Percentiles rank a stretch among this genome's conserved stretches.
Conservation (phyloP, 306 rosid genomes). For the Acacia crassicarpa region DNA sequence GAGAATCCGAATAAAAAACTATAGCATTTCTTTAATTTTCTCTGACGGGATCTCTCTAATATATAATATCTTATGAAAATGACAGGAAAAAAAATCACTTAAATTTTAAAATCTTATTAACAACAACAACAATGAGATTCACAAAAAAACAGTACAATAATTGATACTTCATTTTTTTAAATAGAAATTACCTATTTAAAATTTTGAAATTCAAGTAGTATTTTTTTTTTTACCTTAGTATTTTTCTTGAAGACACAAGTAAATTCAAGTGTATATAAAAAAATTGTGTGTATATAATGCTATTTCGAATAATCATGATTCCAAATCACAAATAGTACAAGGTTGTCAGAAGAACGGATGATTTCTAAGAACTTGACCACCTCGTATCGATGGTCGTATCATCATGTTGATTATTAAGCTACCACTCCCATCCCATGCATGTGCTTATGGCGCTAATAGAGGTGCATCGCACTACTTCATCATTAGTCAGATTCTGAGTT, state of each 20-base stretch:
- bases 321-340: not conserved
- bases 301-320: not conserved
- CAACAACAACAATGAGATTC: no score
- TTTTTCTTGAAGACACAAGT: not conserved
- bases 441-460: not conserved
- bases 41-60: not conserved
- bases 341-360: not conserved
- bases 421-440: not conserved
- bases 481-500: not conserved
- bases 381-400: not conserved
- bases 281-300: no score
- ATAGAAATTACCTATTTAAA: no score
- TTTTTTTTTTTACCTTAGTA: no score
- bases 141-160: no score
- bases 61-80: not conserved
- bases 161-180: no score
- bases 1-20: not conserved
- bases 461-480: not conserved
- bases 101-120: no score
- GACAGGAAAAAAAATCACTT: no score
- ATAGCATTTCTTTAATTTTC: not conserved
- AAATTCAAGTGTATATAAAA: not conserved
- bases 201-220: no score
- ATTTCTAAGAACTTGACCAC: slow-evolving; percentile 4
- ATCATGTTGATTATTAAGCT: not conserved